Evolutionary conservation across 2,329 filamentous ascomycete species (phyloP).

Genomic region (Arthroderma sp.): DNA sequence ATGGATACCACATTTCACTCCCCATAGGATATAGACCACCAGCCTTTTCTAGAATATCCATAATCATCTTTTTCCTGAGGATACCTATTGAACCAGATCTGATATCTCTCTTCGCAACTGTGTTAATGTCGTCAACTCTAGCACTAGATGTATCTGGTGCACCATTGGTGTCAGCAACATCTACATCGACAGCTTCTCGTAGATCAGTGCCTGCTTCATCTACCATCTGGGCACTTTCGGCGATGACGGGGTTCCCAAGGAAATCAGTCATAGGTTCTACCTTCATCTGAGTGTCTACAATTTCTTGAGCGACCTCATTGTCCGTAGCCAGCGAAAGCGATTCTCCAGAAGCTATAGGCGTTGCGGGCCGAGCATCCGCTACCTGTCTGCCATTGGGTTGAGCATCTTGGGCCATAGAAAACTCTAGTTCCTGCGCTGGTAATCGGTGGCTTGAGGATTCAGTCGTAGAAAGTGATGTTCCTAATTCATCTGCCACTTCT

Average conservation of each 20-base stretch:
- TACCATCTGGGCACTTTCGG: neutral
- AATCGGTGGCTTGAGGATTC: neutral
- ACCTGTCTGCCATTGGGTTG: neutral
- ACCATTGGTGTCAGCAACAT: neutral
- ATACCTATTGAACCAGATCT: conserved; percentile 34
- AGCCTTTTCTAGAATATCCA: conserved; percentile 43
- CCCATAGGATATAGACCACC: conserved; percentile 46
- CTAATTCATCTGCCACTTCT: neutral
- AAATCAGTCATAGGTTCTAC: neutral
- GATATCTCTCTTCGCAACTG: neutral
- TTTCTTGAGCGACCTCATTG: neutral
- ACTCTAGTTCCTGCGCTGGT: neutral
- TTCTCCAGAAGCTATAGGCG: neutral
- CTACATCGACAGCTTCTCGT: neutral
- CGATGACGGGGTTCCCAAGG: neutral
- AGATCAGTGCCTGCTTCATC: neutral
- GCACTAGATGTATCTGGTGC: neutral
- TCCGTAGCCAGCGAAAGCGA: neutral
- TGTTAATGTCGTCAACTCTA: neutral
- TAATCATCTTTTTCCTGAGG: conserved; percentile 40
- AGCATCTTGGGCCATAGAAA: neutral
- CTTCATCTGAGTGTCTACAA: neutral
- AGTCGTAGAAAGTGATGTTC: neutral
- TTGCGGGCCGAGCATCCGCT: neutral
- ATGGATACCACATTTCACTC: conserved; percentile 44